Evolutionary conservation across 163 green algal genomes (phyloP), one percentile per base, ranked within the genome.

Genomic region (Scenedesmus sp.): DNA sequence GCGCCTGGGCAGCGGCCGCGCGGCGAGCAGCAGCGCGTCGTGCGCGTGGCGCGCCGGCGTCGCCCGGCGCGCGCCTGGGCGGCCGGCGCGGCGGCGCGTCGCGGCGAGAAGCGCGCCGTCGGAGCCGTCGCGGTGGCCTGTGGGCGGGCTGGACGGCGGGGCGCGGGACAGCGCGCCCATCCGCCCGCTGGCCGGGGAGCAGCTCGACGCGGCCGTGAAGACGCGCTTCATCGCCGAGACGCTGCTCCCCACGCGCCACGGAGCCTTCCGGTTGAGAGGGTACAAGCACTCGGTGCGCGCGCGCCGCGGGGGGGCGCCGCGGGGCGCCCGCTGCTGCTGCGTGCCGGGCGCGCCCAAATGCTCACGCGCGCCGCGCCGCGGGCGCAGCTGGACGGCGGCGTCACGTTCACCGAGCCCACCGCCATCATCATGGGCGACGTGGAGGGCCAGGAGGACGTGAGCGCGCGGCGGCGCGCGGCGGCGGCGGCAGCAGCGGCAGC

Each of bases 211-310:
- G 13, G 36, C 60, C 13, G 84, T 88, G 5, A 71, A 86, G 17
- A 98, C 94, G 3, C 75, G 88, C 64, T 98, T 95, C 81, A 90
- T 98, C 20, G 95, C 95, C 4, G 95, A 98, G 82, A 98, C 94
- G 0, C 79, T 96, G 64, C 84, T 98, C 36, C 95, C 95, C 0
- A 98, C 95, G 3, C 60, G 84, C 9, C 90, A 88, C 63, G 95
- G 95, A 17, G 94, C 92, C 28, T 98, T 95, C 63, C 82, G 94
- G 15, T 67, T 98, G 13, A 82, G 95, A 20, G 94, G 88, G 50
- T 98, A 98, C 82, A 90, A 93, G 54, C 94, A 98, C 82, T 95
- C 93, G 65, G 93, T 98, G 62, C 50, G 89, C 73, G 7, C 24
- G n/a, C n/a, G n/a, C n/a, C n/a, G n/a, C n/a, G n/a, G n/a, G n/a